Conservation (phyloP, 2,329 filamentous ascomycete genomes). For the Beauveria medogensis region DNA sequence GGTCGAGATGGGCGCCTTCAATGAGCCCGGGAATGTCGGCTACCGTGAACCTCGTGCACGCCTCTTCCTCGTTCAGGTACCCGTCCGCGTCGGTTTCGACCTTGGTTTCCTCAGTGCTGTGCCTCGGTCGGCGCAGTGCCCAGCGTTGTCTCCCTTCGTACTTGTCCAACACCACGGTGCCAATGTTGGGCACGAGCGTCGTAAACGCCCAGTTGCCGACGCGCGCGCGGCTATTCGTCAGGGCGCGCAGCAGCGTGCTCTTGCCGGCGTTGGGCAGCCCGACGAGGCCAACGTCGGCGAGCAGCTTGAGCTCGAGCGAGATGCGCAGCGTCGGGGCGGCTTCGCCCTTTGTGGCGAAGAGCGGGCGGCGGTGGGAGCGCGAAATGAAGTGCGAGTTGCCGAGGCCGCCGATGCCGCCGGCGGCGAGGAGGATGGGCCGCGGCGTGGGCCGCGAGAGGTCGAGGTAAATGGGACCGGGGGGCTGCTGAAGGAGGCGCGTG, state of each 20-base stretch:
- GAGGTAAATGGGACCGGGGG: constrained; percentile 61
- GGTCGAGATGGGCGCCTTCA: constrained; percentile 85
- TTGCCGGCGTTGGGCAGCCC: constrained; percentile 95
- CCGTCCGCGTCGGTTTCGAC: constrained; percentile 22
- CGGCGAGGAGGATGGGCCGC: constrained; percentile 74
- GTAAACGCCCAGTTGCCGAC: constrained; percentile 97
- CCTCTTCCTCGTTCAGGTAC: constrained; percentile 22
- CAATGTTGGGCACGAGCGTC: constrained; percentile 88
- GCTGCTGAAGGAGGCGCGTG: constrained; percentile 55
- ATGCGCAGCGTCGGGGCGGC: constrained; percentile 68
- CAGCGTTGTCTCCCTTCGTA: constrained; percentile 61
- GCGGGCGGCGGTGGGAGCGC: constrained; percentile 63
- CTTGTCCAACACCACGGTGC: constrained; percentile 87
- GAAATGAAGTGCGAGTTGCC: constrained; percentile 92
- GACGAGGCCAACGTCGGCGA: constrained; percentile 91
- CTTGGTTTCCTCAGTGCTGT: constrained; percentile 20
- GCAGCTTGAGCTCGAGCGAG: constrained; percentile 85
- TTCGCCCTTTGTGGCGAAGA: constrained; percentile 84
- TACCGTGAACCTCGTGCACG: constrained; percentile 77
- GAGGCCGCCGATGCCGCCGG: constrained; percentile 80
- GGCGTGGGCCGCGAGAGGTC: constrained; percentile 72
- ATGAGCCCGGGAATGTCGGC: constrained; percentile 95
- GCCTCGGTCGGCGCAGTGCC: constrained; percentile 21
- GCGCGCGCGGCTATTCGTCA: constrained; percentile 82
- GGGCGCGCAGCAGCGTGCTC: constrained; percentile 77